A percentile compares a stretch with the other conserved stretches of the same genome.
phyloP scores from a whole-genome alignment of 805 yeast genomes.

The Starmerella scarabaei region DNA sequence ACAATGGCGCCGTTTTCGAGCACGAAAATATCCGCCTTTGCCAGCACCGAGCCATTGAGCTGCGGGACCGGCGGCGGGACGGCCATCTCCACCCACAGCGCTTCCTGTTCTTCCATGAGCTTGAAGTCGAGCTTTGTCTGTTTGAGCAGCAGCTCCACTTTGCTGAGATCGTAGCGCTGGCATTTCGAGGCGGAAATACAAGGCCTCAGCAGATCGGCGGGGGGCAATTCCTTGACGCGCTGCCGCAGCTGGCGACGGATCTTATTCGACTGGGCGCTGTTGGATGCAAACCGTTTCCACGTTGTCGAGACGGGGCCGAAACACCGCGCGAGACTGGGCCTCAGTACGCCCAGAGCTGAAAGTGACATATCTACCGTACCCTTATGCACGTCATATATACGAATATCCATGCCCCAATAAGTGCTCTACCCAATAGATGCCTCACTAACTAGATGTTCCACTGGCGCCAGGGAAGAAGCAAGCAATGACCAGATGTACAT shows the following conservation, averaged over 20 bases:
- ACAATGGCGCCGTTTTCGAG: slow-evolving; percentile 68
- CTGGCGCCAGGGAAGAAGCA: no score
- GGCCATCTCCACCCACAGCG: slow-evolving; percentile 35
- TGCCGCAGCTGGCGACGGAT: slow-evolving; percentile 15
- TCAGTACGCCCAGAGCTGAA: no score
- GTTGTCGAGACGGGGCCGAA: no score
- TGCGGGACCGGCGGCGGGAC: slow-evolving; percentile 27
- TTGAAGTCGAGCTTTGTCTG: slow-evolving; percentile 29
- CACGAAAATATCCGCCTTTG: slow-evolving; percentile 41
- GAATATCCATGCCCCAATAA: no score
- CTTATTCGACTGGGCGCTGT: slow-evolving; percentile 17
- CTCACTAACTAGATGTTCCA: no score
- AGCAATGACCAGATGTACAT: no score
- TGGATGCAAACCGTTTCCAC: slow-evolving; percentile 3
- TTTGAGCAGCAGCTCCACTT: slow-evolving; percentile 32
- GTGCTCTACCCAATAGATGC: no score
- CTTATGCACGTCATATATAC: no score
- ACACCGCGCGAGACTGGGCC: no score
- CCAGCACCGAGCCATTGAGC: slow-evolving; percentile 24
- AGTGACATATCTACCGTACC: no score
- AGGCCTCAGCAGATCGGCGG: slow-evolving; percentile 22
- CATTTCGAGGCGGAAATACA: slow-evolving; percentile 63
- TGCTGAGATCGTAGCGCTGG: slow-evolving; percentile 51
- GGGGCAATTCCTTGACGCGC: slow-evolving; percentile 11
- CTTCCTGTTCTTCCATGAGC: slow-evolving; percentile 40